Conservation (phyloP, 805 yeast species). For the Starmera quercuum region DNA sequence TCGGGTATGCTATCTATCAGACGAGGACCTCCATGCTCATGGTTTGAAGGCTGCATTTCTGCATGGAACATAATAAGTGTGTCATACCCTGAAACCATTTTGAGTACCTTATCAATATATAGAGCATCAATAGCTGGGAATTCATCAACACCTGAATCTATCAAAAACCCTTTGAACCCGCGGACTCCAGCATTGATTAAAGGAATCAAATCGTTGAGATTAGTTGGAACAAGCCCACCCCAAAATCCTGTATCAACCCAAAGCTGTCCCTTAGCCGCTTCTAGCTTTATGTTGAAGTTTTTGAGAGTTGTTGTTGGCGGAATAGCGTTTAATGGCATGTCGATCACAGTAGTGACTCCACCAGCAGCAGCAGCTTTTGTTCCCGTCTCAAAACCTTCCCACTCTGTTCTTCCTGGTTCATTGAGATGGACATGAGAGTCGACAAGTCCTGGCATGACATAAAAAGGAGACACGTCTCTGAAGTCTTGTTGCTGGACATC, state of each 20-base stretch:
- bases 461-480: constrained; percentile 52
- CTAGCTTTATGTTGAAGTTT: constrained; percentile 65
- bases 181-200: constrained; percentile 81
- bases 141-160: constrained; percentile 94
- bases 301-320: constrained; percentile 89
- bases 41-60: constrained; percentile 58
- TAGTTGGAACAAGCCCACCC: constrained; percentile 90
- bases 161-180: constrained; percentile 89
- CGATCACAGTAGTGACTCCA: constrained; percentile 92
- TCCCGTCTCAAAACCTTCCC: constrained; percentile 98
- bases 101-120: constrained; percentile 64
- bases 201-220: constrained; percentile 62
- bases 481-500: constrained; percentile 34
- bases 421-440: constrained; percentile 93
- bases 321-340: constrained; percentile 93
- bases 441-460: constrained; percentile 82
- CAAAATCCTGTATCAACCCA: constrained; percentile 95
- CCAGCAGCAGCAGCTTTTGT: constrained; percentile 93
- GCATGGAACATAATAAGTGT: constrained; percentile 91
- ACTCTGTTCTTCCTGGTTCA: constrained; percentile 96
- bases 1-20: constrained; percentile 3
- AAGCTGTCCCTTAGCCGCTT: constrained; percentile 72
- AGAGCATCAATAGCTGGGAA: constrained; percentile 72
- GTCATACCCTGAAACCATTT: constrained; percentile 47
- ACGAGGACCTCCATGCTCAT: constrained; percentile 23